Percentiles rank a stretch among this genome's conserved stretches.
These are phyloP conservation scores for Alternaria arborescens DNA, from an alignment of 2,329 filamentous ascomycete genomes.

Conservation along the genomic window DNA sequence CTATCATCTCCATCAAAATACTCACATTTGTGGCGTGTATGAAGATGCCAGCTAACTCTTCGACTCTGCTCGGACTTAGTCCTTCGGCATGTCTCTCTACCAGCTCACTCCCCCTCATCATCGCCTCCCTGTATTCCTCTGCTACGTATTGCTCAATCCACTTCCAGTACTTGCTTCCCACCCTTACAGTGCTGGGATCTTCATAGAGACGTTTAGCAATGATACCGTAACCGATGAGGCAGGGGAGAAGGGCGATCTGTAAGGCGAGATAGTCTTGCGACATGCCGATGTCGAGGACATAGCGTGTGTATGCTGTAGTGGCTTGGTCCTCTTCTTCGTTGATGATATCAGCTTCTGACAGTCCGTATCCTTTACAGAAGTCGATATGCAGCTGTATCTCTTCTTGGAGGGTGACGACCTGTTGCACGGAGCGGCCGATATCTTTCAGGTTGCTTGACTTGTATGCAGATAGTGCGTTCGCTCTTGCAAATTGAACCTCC, in stretches of 20 bases:
- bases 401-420: constrained; percentile 77
- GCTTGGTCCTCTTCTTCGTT: constrained; percentile 77
- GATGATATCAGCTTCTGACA: constrained; percentile 77
- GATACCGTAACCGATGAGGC: constrained; percentile 85
- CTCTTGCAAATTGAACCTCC: constrained; percentile 85
- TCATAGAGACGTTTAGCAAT: constrained; percentile 76
- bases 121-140: constrained; percentile 78
- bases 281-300: constrained; percentile 87
- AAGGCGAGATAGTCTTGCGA: constrained; percentile 88
- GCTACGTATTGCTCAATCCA: constrained; percentile 93
- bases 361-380: constrained; percentile 83
- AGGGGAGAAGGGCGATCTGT: constrained; percentile 84
- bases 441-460: constrained; percentile 79
- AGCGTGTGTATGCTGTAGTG: constrained; percentile 82
- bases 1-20: constrained; percentile 10
- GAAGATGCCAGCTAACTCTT: constrained; percentile 85
- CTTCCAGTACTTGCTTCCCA: constrained; percentile 80
- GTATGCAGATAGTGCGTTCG: constrained; percentile 84
- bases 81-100: constrained; percentile 78
- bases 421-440: constrained; percentile 73
- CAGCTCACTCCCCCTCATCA: constrained; percentile 73
- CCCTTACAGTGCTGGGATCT: constrained; percentile 66
- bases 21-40: constrained; percentile 83
- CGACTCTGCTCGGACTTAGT: constrained; percentile 77
- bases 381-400: constrained; percentile 84